These are phyloP conservation scores for Aspergillus melleus DNA, from an alignment of 2,329 filamentous ascomycete species.

Conservation along the genomic window DNA sequence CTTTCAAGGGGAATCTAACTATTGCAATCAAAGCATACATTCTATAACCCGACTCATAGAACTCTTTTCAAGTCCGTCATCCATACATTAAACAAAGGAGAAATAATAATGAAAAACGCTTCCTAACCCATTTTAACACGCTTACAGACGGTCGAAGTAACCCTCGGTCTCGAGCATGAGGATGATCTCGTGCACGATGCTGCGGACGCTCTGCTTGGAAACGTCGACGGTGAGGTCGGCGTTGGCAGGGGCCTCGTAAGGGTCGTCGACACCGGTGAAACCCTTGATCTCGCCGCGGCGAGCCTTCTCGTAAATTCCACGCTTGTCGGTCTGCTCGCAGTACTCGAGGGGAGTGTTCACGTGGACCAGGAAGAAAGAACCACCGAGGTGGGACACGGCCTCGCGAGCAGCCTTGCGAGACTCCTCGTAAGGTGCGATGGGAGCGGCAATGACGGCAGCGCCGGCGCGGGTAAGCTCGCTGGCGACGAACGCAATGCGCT, in stretches of 20 bases:
- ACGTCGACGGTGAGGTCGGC: constrained; percentile 82
- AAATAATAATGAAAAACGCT: constrained; percentile 15
- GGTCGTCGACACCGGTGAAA: constrained; percentile 97
- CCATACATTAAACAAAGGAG: constrained; percentile 6
- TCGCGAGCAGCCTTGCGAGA: constrained; percentile 77
- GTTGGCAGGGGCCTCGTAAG: constrained; percentile 82
- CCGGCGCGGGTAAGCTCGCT: constrained; percentile 91
- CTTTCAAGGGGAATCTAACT: constrained; percentile 20
- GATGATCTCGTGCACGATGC: constrained; percentile 95
- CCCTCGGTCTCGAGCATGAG: constrained; percentile 87
- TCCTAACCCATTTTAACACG: constrained; percentile 1
- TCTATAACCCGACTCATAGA: constrained; percentile 19
- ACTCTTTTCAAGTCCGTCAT: constrained; percentile 1
- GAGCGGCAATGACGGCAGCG: constrained; percentile 91
- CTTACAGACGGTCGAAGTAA: constrained; percentile 67
- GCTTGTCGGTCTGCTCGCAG: constrained; percentile 92
- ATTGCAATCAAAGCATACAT: constrained; percentile 19
- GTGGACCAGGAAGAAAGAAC: constrained; percentile 92
- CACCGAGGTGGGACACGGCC: constrained; percentile 71
- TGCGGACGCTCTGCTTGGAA: constrained; percentile 83
- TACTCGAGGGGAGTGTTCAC: constrained; percentile 90
- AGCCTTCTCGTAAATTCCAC: constrained; percentile 82
- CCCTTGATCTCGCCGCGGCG: constrained; percentile 91
- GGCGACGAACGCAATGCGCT: constrained; percentile 93
- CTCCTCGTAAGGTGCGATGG: constrained; percentile 88